phyloP scores from a whole-genome alignment of 1,284 basidiomycete genomes.

The Ganoderma sinense region DNA sequence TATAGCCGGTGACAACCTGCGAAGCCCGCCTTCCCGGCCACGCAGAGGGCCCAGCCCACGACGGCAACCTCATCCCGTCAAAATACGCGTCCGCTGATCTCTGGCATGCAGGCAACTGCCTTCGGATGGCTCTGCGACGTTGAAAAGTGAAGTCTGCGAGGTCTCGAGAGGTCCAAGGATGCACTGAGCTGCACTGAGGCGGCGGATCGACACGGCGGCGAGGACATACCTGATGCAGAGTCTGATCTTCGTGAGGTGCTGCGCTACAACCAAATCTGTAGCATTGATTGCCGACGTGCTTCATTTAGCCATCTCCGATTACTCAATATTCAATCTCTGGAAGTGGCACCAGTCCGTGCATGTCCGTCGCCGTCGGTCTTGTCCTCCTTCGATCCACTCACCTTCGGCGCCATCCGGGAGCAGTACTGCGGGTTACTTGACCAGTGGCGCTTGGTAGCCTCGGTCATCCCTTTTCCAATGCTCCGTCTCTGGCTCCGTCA shows the following conservation, averaged over 20 bases:
- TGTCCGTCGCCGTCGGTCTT: neutral
- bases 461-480: no score
- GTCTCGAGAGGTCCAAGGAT: no score
- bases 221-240: no score
- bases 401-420: neutral
- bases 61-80: neutral
- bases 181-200: no score
- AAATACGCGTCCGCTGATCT: neutral
- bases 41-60: neutral
- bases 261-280: neutral
- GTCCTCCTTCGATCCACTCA: neutral
- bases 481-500: no score
- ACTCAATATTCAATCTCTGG: neutral
- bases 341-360: neutral
- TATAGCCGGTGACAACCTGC: neutral
- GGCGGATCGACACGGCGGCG: neutral
- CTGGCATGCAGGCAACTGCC: neutral
- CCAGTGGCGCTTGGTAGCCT: no score
- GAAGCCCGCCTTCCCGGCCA: neutral
- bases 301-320: neutral
- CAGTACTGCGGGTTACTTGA: neutral
- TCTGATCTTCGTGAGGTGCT: neutral
- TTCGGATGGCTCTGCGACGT: neutral
- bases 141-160: no score
- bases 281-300: neutral